Evolutionary conservation across 306 rosid species (phyloP).

Genomic region (Vachellia pachyceras): DNA sequence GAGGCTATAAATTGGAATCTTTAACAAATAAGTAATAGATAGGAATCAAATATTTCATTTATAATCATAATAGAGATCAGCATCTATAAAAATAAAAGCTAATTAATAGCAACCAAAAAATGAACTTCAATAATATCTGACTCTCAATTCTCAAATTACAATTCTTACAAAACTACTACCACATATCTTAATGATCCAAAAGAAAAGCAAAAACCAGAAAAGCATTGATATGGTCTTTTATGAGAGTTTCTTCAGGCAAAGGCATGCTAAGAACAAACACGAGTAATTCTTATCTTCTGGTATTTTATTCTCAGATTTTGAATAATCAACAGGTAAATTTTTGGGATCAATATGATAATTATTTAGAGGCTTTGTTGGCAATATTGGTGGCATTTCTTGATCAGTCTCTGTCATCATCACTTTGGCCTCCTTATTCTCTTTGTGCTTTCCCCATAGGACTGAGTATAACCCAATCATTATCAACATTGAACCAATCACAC

Average conservation of each 20-base stretch:
- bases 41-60: background rate
- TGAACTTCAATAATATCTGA: background rate
- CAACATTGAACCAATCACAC: constrained; percentile 67
- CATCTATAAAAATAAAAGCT: background rate
- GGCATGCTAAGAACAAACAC: constrained; percentile 47
- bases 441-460: constrained; percentile 98
- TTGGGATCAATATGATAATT: background rate
- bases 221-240: constrained; percentile 27
- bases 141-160: background rate
- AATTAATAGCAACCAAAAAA: background rate
- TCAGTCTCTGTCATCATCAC: constrained; percentile 43
- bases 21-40: too few species aligned
- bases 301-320: constrained; percentile 18
- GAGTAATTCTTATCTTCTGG: constrained; percentile 20
- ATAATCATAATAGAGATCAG: background rate
- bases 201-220: background rate
- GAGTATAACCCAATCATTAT: constrained; percentile 78
- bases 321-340: background rate
- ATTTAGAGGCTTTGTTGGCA: constrained; percentile 52
- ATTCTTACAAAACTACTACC: background rate
- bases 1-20: too few species aligned
- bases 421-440: constrained; percentile 52
- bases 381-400: constrained; percentile 53
- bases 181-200: background rate
- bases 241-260: constrained; percentile 29